These are phyloP conservation scores for Laburnicola sp. DNA, from an alignment of 2,329 filamentous ascomycete species.

Conservation along the genomic window DNA sequence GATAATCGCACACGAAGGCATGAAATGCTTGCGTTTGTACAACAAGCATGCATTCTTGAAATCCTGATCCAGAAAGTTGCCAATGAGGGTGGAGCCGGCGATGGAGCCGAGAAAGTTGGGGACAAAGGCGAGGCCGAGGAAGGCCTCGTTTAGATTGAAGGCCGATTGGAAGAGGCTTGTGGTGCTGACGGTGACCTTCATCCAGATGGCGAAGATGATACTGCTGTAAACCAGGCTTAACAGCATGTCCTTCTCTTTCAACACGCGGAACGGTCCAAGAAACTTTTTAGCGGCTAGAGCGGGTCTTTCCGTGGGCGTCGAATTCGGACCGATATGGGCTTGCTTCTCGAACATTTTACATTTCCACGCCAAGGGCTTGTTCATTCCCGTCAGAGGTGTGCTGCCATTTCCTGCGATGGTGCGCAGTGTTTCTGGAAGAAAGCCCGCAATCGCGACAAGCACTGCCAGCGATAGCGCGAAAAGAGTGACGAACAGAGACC, in stretches of 20 bases:
- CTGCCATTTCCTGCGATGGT: slow-evolving; percentile 28
- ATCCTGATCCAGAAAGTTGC: slow-evolving; percentile 49
- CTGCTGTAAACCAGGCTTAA: slow-evolving; percentile 49
- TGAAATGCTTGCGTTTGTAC: slow-evolving; percentile 37
- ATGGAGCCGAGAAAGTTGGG: slow-evolving; percentile 49
- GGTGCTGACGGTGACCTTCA: slow-evolving; percentile 54
- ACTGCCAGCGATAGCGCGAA: slow-evolving; percentile 50
- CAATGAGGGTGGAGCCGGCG: slow-evolving; percentile 47
- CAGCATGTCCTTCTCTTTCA: slow-evolving; percentile 53
- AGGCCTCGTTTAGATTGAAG: slow-evolving; percentile 45
- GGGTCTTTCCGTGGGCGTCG: background rate
- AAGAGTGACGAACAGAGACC: slow-evolving; percentile 58
- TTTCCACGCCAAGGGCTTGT: slow-evolving; percentile 47
- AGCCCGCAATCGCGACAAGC: slow-evolving; percentile 36
- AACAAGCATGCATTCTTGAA: slow-evolving; percentile 41
- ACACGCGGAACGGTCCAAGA: slow-evolving; percentile 46
- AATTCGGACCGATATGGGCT: slow-evolving; percentile 1
- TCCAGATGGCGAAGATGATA: slow-evolving; percentile 54
- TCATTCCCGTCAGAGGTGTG: slow-evolving; percentile 43
- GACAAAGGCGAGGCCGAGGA: slow-evolving; percentile 49
- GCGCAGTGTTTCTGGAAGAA: slow-evolving; percentile 48
- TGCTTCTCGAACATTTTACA: slow-evolving; percentile 12
- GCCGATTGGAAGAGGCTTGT: slow-evolving; percentile 44
- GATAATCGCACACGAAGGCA: slow-evolving; percentile 33
- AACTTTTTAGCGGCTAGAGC: slow-evolving; percentile 42